Evolutionary conservation across 1,139 yeast species (phyloP).

Genomic region (Yarrowia galli): DNA sequence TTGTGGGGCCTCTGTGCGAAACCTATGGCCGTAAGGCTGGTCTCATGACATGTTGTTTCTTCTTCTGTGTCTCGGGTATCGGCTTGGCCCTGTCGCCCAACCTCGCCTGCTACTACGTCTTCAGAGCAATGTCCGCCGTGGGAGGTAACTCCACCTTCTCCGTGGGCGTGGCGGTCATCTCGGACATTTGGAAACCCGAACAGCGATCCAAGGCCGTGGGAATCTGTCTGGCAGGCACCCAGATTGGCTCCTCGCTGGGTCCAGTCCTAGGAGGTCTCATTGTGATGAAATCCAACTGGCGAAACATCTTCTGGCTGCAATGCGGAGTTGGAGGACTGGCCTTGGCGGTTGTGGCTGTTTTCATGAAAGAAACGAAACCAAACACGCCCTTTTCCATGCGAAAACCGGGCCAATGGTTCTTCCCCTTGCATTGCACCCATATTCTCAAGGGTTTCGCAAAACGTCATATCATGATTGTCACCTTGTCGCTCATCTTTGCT

Average conservation of each 20-base stretch:
- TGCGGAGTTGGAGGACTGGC: slow-evolving; percentile 63
- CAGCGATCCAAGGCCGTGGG: slow-evolving; percentile 83
- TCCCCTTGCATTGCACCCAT: slow-evolving; percentile 55
- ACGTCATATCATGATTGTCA: slow-evolving; percentile 56
- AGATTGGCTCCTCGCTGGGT: slow-evolving; percentile 77
- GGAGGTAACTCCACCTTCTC: slow-evolving; percentile 64
- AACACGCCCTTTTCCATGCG: slow-evolving; percentile 45
- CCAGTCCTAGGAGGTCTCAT: slow-evolving; percentile 84
- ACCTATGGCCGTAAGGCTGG: slow-evolving; percentile 59
- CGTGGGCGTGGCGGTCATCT: slow-evolving; percentile 88
- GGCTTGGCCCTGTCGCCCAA: slow-evolving; percentile 58
- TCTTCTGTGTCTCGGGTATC: slow-evolving; percentile 52
- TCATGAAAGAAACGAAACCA: slow-evolving; percentile 68
- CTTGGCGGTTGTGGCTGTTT: slow-evolving; percentile 53
- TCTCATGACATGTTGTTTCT: slow-evolving; percentile 53
- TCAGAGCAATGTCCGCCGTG: slow-evolving; percentile 57
- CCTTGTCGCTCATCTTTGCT: slow-evolving; percentile 54
- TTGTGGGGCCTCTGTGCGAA: slow-evolving; percentile 58
- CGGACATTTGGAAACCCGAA: slow-evolving; percentile 70
- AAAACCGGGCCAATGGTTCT: slow-evolving; percentile 55
- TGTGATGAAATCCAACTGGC: slow-evolving; percentile 61
- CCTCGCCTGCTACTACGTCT: slow-evolving; percentile 59
- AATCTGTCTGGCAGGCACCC: slow-evolving; percentile 75
- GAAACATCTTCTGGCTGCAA: slow-evolving; percentile 59
- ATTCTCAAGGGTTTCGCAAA: slow-evolving; percentile 56